Evolutionary conservation across 768 basidiomycete genomes (phyloP).

Genomic region (Pisolithus sp.): DNA sequence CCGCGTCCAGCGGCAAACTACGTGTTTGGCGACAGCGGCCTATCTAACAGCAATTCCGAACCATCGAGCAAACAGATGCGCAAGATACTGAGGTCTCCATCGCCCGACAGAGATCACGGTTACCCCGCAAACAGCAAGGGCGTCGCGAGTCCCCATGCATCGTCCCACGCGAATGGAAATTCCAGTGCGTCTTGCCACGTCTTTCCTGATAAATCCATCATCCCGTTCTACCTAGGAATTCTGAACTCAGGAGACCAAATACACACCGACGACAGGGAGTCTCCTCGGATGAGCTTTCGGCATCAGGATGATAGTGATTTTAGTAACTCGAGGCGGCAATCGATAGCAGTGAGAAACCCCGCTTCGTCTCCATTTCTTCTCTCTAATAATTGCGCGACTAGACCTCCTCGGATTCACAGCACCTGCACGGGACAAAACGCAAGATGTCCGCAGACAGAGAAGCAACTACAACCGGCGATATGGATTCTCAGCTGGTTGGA

Average conservation of each 20-base stretch:
- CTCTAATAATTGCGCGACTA: slow-evolving; percentile 9
- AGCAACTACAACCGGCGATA: slow-evolving; percentile 49
- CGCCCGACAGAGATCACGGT: slow-evolving; percentile 35
- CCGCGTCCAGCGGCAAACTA: slow-evolving; percentile 62
- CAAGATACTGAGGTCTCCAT: slow-evolving; percentile 55
- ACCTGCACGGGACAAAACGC: slow-evolving; percentile 65
- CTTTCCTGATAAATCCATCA: slow-evolving; percentile 7
- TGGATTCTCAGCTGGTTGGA: slow-evolving; percentile 61
- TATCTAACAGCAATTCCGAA: slow-evolving; percentile 35
- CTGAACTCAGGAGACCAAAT: slow-evolving; percentile 31
- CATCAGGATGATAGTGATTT: slow-evolving; percentile 48
- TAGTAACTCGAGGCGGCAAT: slow-evolving; percentile 65
- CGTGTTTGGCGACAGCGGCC: slow-evolving; percentile 52
- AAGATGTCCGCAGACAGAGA: slow-evolving; percentile 73
- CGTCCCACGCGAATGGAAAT: slow-evolving; percentile 14
- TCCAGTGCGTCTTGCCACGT: slow-evolving; percentile 18
- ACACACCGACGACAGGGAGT: slow-evolving; percentile 33
- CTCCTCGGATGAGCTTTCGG: slow-evolving; percentile 26
- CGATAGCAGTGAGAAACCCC: slow-evolving; percentile 50
- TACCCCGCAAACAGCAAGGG: slow-evolving; percentile 11
- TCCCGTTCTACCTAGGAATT: slow-evolving; percentile 21
- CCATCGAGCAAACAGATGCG: slow-evolving; percentile 36
- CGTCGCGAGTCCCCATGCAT: slow-evolving; percentile 17
- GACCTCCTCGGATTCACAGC: slow-evolving; percentile 35
- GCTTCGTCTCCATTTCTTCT: neutral